These are phyloP conservation scores for Candida saitoana DNA, from an alignment of 805 yeast genomes.

Conservation along the genomic window DNA sequence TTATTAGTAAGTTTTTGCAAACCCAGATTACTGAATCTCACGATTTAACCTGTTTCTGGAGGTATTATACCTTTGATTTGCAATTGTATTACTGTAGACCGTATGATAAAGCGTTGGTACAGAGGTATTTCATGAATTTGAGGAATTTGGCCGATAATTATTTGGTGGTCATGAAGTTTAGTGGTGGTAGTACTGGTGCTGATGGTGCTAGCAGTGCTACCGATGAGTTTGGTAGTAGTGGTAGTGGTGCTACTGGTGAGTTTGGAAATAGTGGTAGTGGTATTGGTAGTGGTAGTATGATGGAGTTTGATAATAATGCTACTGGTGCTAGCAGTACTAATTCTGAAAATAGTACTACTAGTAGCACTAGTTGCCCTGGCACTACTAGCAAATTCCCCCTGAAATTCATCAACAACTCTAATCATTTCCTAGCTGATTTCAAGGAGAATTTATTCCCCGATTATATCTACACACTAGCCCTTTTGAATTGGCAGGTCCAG, in stretches of 20 bases:
- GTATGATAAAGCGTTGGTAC: constrained; percentile 21
- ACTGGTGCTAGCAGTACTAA: no score
- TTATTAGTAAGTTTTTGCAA: not conserved
- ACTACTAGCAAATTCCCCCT: constrained; percentile 4
- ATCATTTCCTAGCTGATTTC: constrained; percentile 32
- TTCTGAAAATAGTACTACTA: no score
- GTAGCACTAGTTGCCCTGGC: no score
- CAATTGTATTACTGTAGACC: constrained; percentile 35
- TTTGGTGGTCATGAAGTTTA: constrained; percentile 12
- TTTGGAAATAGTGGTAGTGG: no score
- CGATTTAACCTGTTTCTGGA: constrained; percentile 33
- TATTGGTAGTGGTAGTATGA: no score
- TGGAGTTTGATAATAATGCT: no score
- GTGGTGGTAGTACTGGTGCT: constrained; percentile 6
- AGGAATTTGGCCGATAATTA: constrained; percentile 25
- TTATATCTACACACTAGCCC: constrained; percentile 34
- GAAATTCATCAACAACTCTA: constrained; percentile 22
- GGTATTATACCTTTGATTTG: constrained; percentile 10
- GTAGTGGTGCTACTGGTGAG: no score
- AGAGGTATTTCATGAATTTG: constrained; percentile 25
- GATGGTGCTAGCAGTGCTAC: no score
- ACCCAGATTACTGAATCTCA: constrained; percentile 20
- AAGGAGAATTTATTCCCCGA: constrained; percentile 34
- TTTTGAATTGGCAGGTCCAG: constrained; percentile 35
- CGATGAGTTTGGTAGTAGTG: no score